A percentile compares a stretch with the other conserved stretches of the same genome.
Evolutionary conservation across 1,139 yeast genomes (phyloP).

Genomic region (Magnusiomyces tetraspermus): DNA sequence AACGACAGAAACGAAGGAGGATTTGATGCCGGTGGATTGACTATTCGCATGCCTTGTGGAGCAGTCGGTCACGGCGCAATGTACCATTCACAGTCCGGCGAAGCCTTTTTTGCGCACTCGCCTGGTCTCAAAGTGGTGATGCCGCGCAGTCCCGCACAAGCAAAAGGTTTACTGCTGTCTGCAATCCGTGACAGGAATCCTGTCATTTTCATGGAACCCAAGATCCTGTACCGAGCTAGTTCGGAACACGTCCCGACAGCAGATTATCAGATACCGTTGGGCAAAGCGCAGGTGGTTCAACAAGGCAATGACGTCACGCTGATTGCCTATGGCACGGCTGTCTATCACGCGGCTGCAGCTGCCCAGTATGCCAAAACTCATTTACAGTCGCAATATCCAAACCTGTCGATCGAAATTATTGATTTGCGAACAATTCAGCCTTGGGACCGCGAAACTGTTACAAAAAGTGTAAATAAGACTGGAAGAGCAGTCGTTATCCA

Average conservation of each 20-base stretch:
- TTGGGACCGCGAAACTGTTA: constrained; percentile 32
- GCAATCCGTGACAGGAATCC: constrained; percentile 30
- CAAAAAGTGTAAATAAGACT: constrained; percentile 29
- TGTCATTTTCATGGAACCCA: constrained; percentile 34
- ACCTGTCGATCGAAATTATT: constrained; percentile 29
- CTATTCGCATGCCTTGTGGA: constrained; percentile 34
- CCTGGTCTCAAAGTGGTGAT: constrained; percentile 33
- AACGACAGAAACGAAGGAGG: too few species aligned
- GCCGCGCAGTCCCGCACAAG: constrained; percentile 33
- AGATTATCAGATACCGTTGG: constrained; percentile 30
- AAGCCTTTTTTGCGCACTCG: constrained; percentile 31
- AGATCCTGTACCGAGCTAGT: constrained; percentile 30
- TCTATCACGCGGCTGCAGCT: constrained; percentile 29
- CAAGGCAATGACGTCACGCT: constrained; percentile 29
- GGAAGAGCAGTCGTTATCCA: constrained; percentile 31
- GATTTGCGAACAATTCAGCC: constrained; percentile 32
- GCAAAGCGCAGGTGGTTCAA: constrained; percentile 29
- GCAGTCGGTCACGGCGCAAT: constrained; percentile 34
- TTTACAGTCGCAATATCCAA: constrained; percentile 19
- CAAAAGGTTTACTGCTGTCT: constrained; percentile 31
- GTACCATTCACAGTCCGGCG: constrained; percentile 33
- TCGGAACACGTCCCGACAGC: constrained; percentile 31
- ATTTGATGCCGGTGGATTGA: constrained; percentile 30
- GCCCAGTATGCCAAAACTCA: constrained; percentile 27
- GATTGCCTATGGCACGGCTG: constrained; percentile 31